Percentiles rank a stretch among this genome's conserved stretches.
These are phyloP conservation scores for Solanum virginianum DNA, from an alignment of 257 asterid genomes.

Conservation along the genomic window DNA sequence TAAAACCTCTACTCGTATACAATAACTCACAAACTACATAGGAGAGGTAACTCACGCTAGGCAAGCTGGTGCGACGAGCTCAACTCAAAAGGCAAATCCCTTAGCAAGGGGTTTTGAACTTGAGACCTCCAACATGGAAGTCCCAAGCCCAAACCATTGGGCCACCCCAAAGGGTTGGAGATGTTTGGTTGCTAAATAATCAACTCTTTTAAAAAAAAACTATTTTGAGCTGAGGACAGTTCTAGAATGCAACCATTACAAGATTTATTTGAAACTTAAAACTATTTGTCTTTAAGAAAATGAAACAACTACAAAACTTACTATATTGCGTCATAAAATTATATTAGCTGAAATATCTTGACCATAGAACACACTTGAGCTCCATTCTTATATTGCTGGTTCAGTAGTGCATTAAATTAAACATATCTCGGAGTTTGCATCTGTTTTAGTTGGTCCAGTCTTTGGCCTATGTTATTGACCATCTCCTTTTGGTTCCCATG, in stretches of 20 bases:
- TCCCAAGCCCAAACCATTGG: too few species aligned
- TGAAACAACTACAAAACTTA: not conserved
- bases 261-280: not conserved
- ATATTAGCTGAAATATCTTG: not conserved
- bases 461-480: not conserved
- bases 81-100: too few species aligned
- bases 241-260: not conserved
- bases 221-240: not conserved
- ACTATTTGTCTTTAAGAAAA: not conserved
- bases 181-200: not conserved
- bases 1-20: too few species aligned
- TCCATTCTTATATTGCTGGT: not conserved
- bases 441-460: not conserved
- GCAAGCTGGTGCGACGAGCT: too few species aligned
- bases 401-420: not conserved
- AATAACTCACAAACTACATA: too few species aligned
- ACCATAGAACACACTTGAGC: not conserved
- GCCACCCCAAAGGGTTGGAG: not conserved
- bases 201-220: not conserved
- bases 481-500: not conserved
- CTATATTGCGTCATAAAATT: not conserved
- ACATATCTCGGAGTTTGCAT: not conserved
- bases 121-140: too few species aligned
- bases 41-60: too few species aligned
- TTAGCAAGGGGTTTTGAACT: too few species aligned